Conservation (phyloP, 148 eudicot species). For the Vaccinium vitisidaea region DNA sequence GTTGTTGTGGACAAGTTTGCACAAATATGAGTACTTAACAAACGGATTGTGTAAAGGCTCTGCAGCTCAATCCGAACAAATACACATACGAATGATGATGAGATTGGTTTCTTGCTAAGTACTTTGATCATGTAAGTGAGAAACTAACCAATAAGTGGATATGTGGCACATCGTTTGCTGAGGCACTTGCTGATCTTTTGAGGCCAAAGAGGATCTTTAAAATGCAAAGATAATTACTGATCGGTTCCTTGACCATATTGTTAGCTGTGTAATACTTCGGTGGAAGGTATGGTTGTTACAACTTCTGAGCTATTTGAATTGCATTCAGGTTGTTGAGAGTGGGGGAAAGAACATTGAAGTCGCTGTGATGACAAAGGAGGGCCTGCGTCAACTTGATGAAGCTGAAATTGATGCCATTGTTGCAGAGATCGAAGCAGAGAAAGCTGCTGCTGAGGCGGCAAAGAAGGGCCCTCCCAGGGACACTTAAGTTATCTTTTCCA, state of each 20-base stretch:
- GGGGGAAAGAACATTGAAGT: conserved; percentile 99
- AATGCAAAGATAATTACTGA: not conserved
- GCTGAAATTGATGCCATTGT: conserved; percentile 91
- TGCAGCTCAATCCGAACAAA: not conserved
- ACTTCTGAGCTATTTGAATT: conserved; percentile 8
- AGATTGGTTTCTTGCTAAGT: not conserved
- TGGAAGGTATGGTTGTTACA: not conserved
- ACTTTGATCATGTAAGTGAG: not conserved
- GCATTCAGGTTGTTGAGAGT: conserved; percentile 85
- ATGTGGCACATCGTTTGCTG: not conserved
- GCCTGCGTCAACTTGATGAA: conserved; percentile 87
- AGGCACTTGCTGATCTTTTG: not conserved
- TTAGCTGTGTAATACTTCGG: not conserved
- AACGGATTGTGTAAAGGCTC: not conserved
- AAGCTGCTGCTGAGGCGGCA: conserved; percentile 81
- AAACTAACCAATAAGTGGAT: not conserved
- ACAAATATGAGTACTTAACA: not conserved
- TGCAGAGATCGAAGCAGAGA: conserved; percentile 93
- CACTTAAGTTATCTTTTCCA: conserved; percentile 25
- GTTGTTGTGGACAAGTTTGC: not conserved
- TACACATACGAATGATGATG: not conserved
- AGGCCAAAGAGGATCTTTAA: not conserved
- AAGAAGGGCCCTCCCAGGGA: conserved; percentile 78
- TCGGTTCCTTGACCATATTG: not conserved
- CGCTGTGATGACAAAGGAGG: conserved; percentile 91